Evolutionary conservation across 2,329 filamentous ascomycete species (phyloP).

Genomic region (Aspergillus sp.): DNA sequence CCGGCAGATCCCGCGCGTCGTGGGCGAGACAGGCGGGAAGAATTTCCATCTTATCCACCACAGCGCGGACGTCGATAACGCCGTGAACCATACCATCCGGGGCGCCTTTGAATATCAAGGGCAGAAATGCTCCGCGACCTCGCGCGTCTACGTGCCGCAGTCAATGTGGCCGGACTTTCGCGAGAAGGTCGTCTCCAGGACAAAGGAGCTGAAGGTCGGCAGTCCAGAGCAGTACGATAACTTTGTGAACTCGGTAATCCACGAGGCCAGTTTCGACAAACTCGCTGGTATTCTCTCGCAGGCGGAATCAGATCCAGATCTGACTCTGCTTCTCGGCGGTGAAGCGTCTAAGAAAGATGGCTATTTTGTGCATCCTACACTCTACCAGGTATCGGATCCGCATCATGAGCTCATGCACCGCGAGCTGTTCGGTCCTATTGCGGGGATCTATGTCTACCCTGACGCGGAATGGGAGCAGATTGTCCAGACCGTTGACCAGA

Average conservation of each 20-base stretch:
- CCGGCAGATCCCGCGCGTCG: constrained; percentile 68
- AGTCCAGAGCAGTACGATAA: constrained; percentile 42
- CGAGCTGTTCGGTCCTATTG: constrained; percentile 66
- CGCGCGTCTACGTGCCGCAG: constrained; percentile 71
- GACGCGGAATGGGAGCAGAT: constrained; percentile 59
- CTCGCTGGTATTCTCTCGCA: constrained; percentile 72
- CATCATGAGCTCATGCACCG: too few relatives aligned
- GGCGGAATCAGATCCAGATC: constrained; percentile 69
- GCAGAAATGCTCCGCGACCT: constrained; percentile 87
- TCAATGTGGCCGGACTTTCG: constrained; percentile 53
- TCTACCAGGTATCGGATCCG: too few relatives aligned
- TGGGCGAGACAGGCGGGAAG: constrained; percentile 89
- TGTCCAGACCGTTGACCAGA: constrained; percentile 47
- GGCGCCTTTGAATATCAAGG: constrained; percentile 88
- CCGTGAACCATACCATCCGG: constrained; percentile 76
- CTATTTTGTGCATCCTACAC: too few relatives aligned
- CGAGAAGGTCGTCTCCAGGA: too few relatives aligned
- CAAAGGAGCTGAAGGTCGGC: too few relatives aligned
- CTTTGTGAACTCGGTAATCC: constrained; percentile 81
- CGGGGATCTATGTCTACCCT: constrained; percentile 74
- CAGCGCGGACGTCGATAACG: constrained; percentile 74
- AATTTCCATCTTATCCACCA: constrained; percentile 84
- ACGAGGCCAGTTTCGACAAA: constrained; percentile 76
- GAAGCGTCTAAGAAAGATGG: constrained; percentile 66
- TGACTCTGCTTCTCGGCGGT: constrained; percentile 68